Base-by-base conservation (phyloP, 2,329 filamentous ascomycete species). In the Acephala macrosclerotiorum region DNA sequence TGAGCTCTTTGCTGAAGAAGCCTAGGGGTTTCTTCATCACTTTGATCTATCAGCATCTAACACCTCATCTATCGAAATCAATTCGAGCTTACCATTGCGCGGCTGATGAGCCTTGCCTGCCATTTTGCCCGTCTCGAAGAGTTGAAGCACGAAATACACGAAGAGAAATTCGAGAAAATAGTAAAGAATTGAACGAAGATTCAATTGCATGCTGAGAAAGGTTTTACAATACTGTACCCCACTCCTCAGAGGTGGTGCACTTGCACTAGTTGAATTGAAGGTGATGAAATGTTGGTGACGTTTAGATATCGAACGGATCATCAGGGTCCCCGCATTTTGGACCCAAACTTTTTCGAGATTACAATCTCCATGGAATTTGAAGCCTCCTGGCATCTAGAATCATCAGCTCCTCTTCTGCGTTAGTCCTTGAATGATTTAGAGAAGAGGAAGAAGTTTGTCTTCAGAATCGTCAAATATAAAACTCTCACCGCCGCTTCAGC, bases 11-110 rank as follows among this genome's bases (percentile, higher is more conserved):
- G 40, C 83, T 85, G 78, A 88, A 87, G 36, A 85, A 78, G 29
- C 82, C 77, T 16, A 89, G 82, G n/a, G 86, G 86, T 64, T 86
- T 82, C 53, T 83, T 83, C 77, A 88, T 83, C 47, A 89, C 85
- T 86, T 71, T 22, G 62, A 53, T 36, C n/a, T 51, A 33, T 33
- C 29, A 33, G 29, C 29, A 33, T 5, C 29, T 9, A 4, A 5
- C 9, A 4, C 29, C 4, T 33, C 9, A 5, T 33, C 29, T 9
- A 33, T 33, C 9, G 29, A 33, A 5, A 33, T 33, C 29, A 33
- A 18, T n/a, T 14, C 12, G 12, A 29, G 53, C 36, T 20, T 57
- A 69, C 64, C 65, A 64, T 69, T 69, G 58, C 65, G 42, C n/a
- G 58, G 61, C 26, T 55, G 51, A 9, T 64, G 66, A 12, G 64